Evolutionary conservation across 768 basidiomycete species (phyloP), one percentile per base, ranked within the genome.

Genomic region (Pleurotus platypus): DNA sequence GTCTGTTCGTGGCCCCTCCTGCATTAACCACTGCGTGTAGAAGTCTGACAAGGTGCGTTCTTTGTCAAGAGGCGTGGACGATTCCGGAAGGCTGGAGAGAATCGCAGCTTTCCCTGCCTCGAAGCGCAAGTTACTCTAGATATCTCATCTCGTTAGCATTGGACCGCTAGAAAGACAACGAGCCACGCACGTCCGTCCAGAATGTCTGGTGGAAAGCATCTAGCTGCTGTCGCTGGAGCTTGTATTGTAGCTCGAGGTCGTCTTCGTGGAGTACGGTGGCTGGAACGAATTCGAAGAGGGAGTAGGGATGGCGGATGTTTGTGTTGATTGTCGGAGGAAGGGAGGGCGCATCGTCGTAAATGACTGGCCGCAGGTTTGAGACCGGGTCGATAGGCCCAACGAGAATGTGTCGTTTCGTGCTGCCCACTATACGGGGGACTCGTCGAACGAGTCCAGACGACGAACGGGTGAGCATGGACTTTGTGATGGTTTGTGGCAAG

Each of bases 71-170:
- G 75, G 49, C 0, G 82, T 74, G 6, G 81, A 72, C 2, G 75
- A 69, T 7, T 75, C 65, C 0, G 86, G 85, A 24, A 90, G 76
- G 54, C 82, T 77, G 7, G 75, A 65, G 11, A 91, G 74, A 18
- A 84, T 73, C 8, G 81, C 77, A 20, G 78, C 70, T 70, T 87
- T 89, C 35, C 83, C 89, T 7, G 79, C 75, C 65, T 90, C 84
- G 66, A 92, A 93, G n/a, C 91, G 85, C 8, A 78, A 75, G 66
- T 94, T 94, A 67, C 82, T 89, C 92, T 94, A 63, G n/a, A 58
- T 24, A 45, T 35, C 18, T 45, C 35, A 37, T 47, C 24, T 60
- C 56, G 42, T 30, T 35, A 40, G 37, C 46, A n/a, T 9, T 35
- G 16, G 46, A 45, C 39, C 30, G 18, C 20, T 20, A 11, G n/a